A percentile compares a stretch with the other conserved stretches of the same genome.
phyloP scores from a whole-genome alignment of 2,329 filamentous ascomycete species.

The Colletotrichum sp. region DNA sequence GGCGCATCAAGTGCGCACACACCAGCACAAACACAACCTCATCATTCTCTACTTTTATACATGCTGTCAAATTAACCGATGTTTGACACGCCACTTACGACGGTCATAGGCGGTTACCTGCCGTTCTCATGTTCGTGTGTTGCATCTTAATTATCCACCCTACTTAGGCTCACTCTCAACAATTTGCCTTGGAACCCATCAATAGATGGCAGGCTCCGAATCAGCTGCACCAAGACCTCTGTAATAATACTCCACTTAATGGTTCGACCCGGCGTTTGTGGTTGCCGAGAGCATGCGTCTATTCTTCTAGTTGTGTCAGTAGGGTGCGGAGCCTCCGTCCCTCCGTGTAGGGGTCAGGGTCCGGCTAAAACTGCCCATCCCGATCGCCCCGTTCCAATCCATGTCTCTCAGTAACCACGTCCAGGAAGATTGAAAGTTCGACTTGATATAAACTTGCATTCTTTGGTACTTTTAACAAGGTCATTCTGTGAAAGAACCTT shows the following conservation, averaged over 20 bases:
- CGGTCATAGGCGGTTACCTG: not conserved
- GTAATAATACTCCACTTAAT: not conserved
- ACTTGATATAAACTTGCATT: not conserved
- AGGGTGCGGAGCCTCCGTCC: not conserved
- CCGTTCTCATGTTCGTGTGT: not conserved
- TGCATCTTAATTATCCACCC: not conserved
- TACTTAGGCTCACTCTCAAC: not conserved
- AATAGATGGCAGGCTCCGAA: not conserved
- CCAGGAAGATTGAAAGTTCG: not conserved
- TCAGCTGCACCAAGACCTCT: not conserved
- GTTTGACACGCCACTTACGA: not conserved
- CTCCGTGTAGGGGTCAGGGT: not conserved
- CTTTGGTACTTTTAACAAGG: not conserved
- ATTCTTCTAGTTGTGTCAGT: not conserved
- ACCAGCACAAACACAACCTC: not conserved
- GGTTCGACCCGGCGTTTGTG: not conserved
- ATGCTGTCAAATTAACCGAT: fast-evolving
- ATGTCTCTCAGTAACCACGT: not conserved
- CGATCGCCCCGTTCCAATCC: not conserved
- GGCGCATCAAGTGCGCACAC: not conserved
- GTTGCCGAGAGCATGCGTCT: not conserved
- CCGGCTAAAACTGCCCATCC: not conserved
- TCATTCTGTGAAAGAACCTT: not conserved
- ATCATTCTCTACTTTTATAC: not conserved
- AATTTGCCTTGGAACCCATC: not conserved